Evolutionary conservation across 139 green algal genomes (phyloP).

Genomic region (Chlamydomonas sp.): DNA sequence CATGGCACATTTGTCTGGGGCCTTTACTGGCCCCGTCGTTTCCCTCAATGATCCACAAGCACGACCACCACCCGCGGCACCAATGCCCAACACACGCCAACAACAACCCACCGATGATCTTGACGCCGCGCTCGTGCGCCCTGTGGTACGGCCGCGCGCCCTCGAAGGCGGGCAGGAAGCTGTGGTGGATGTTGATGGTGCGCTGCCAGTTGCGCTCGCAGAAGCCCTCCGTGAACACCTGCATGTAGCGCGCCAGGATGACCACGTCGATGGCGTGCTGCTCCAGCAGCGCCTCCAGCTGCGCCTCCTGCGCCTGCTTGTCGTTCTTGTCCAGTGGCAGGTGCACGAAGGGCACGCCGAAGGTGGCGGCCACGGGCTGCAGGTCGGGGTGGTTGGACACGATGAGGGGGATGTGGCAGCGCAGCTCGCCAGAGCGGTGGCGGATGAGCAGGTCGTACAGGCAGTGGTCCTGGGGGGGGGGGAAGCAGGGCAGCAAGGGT

Average conservation of each 20-base stretch:
- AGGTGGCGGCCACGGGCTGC: conserved; percentile 58
- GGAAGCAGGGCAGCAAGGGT: not conserved
- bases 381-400: conserved; percentile 85
- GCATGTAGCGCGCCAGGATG: conserved; percentile 54
- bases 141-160: conserved; percentile 72
- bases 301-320: conserved; percentile 66
- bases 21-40: too few relatives aligned
- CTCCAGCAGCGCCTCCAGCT: conserved; percentile 63
- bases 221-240: conserved; percentile 80
- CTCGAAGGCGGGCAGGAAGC: conserved; percentile 86
- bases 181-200: conserved; percentile 93
- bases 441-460: conserved; percentile 87
- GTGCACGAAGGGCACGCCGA: conserved; percentile 74
- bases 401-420: conserved; percentile 73
- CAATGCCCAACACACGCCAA: too few relatives aligned
- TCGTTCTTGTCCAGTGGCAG: conserved; percentile 52
- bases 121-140: conserved; percentile 77
- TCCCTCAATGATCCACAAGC: too few relatives aligned
- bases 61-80: too few relatives aligned
- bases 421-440: conserved; percentile 67
- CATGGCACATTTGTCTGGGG: too few relatives aligned
- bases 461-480: conserved; percentile 69
- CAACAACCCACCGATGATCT: conserved; percentile 72
- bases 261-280: conserved; percentile 68
- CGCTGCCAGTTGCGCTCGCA: conserved; percentile 66